Percentiles rank a stretch among this genome's conserved stretches.
Evolutionary conservation across 2,329 filamentous ascomycete genomes (phyloP).

Genomic region (Eurotiales sp.): DNA sequence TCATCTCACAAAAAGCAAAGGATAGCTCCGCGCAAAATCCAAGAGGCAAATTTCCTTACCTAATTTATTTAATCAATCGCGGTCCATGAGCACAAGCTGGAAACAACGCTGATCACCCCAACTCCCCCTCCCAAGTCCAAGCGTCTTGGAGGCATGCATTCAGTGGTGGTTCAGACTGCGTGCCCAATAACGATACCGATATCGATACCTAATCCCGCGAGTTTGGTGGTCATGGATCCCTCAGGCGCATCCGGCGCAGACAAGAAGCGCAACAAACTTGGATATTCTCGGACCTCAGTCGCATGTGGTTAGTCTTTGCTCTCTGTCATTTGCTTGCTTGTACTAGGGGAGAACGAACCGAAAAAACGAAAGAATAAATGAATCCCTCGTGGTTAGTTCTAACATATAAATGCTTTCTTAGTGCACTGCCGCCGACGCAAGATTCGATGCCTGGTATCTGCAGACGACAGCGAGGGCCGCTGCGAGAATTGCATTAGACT

Average conservation of each 20-base stretch:
- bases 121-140: constrained; percentile 17
- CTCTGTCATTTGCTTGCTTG: neutral
- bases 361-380: no score
- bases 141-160: constrained; percentile 35
- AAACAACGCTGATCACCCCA: constrained; percentile 19
- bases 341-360: no score
- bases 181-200: constrained; percentile 30
- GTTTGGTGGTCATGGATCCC: constrained; percentile 30
- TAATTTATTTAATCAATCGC: neutral
- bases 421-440: constrained; percentile 90
- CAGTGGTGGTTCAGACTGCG: constrained; percentile 32
- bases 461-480: constrained; percentile 67
- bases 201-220: constrained; percentile 27
- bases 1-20: neutral
- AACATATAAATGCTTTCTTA: constrained; percentile 35
- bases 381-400: neutral
- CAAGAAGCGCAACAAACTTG: constrained; percentile 83
- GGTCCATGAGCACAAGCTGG: neutral
- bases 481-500: constrained; percentile 91
- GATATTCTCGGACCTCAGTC: constrained; percentile 91
- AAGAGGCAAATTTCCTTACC: neutral
- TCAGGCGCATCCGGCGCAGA: constrained; percentile 44
- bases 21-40: neutral
- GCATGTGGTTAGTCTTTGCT: constrained; percentile 75
- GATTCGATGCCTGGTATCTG: constrained; percentile 80